Conservation (phyloP, 164 flowering plant species). For the Berberis vulgaris region DNA sequence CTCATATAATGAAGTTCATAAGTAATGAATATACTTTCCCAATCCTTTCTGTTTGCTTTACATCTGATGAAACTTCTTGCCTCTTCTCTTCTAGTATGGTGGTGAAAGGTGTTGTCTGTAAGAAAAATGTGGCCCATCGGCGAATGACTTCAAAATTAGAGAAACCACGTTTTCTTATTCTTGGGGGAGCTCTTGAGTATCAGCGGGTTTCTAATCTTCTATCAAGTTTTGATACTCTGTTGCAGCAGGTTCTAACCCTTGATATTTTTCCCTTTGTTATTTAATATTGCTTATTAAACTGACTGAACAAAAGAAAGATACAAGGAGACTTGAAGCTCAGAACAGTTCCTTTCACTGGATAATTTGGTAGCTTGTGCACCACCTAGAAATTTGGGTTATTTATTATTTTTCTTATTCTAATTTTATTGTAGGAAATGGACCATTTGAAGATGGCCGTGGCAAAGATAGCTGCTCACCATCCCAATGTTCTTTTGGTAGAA, state of each 20-base stretch:
- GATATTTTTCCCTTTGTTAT: background rate
- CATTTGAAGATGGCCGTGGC: conserved; percentile 97
- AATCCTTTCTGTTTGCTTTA: background rate
- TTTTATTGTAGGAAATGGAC: conserved; percentile 70
- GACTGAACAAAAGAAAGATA: background rate
- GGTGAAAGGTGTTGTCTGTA: conserved; percentile 90
- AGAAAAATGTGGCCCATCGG: conserved; percentile 96
- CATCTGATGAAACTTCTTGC: conserved; percentile 8
- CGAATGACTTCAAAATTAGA: conserved; percentile 77
- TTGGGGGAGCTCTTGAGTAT: conserved; percentile 95
- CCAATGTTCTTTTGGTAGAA: conserved; percentile 87
- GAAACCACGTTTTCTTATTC: conserved; percentile 71
- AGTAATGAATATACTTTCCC: background rate
- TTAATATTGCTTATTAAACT: background rate
- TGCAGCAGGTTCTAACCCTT: conserved; percentile 67
- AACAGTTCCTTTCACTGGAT: background rate
- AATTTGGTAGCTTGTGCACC: background rate
- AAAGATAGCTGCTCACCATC: conserved; percentile 75
- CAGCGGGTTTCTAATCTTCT: conserved; percentile 79
- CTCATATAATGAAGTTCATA: too few species aligned
- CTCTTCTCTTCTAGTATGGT: conserved; percentile 45
- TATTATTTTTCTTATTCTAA: conserved; percentile 5
- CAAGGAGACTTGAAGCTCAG: background rate
- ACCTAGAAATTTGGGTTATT: background rate
- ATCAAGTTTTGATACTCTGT: conserved; percentile 84